These are phyloP conservation scores for Pleurotus ostreatus DNA, from an alignment of 768 basidiomycete species.

Conservation along the genomic window DNA sequence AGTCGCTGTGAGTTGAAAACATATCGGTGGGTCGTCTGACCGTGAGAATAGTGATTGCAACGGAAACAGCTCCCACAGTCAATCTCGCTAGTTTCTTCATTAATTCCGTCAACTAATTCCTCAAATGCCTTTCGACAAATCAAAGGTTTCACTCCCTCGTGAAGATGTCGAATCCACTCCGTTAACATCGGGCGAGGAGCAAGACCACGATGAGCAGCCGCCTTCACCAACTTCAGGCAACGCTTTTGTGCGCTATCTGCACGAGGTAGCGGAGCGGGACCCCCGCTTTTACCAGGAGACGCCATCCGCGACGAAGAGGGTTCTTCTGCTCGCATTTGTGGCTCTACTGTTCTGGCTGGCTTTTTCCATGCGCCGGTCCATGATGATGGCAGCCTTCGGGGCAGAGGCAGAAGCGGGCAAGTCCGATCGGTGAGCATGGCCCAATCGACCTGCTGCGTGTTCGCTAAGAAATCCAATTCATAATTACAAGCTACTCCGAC, in stretches of 20 bases:
- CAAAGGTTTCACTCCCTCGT: not conserved
- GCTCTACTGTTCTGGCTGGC: conserved; percentile 41
- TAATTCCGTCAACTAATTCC: too few relatives aligned
- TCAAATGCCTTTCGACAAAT: not conserved
- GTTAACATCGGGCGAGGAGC: not conserved
- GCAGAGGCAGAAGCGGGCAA: conserved; percentile 32
- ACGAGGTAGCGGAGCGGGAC: conserved; percentile 14
- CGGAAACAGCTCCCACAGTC: too few relatives aligned
- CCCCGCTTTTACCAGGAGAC: conserved; percentile 33
- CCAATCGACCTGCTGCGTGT: not conserved
- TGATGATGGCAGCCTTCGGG: conserved; percentile 19
- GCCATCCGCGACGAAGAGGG: conserved; percentile 44
- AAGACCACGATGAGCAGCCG: not conserved
- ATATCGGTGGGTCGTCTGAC: too few relatives aligned
- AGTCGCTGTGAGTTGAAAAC: too few relatives aligned
- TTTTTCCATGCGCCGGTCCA: conserved; percentile 26
- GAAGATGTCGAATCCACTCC: conserved; percentile 2
- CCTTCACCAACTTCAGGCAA: not conserved
- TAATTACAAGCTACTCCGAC: conserved; percentile 64
- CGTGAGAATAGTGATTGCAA: too few relatives aligned
- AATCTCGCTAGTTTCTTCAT: too few relatives aligned
- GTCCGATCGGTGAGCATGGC: not conserved
- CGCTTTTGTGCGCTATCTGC: not conserved
- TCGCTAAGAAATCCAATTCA: not conserved
- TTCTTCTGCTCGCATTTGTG: conserved; percentile 36